Conservation (phyloP, 2,329 filamentous ascomycete species). For the Arthrinium puccinioides region DNA sequence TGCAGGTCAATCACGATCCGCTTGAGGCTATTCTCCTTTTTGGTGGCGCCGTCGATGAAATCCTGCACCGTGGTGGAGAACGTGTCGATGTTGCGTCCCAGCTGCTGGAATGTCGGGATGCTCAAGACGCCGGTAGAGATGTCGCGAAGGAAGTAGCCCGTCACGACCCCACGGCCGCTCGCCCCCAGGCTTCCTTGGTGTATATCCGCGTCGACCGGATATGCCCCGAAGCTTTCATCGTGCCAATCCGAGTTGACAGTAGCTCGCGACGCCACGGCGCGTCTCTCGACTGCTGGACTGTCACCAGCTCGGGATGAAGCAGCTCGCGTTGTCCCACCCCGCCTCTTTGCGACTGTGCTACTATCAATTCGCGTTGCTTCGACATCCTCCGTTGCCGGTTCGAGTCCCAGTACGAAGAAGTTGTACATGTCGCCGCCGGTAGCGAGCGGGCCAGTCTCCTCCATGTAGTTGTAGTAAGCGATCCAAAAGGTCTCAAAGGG, state of each 20-base stretch:
- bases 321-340: background rate
- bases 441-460: conserved; percentile 20
- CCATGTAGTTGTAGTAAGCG: conserved; percentile 8
- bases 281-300: no score
- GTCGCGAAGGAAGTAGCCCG: conserved; percentile 14
- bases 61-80: conserved; percentile 22
- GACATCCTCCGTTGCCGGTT: background rate
- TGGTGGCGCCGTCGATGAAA: conserved; percentile 13
- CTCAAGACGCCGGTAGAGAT: conserved; percentile 27
- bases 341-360: conserved; percentile 9
- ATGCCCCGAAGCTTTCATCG: conserved; percentile 6
- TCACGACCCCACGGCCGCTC: conserved; percentile 7
- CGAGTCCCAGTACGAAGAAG: conserved; percentile 28
- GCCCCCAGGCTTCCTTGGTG: conserved; percentile 7
- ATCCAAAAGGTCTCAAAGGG: conserved; percentile 7
- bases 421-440: conserved; percentile 36
- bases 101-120: conserved; percentile 28
- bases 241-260: no score
- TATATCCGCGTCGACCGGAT: conserved; percentile 9
- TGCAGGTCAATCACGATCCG: conserved; percentile 16
- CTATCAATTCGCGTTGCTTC: no score
- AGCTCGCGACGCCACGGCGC: no score
- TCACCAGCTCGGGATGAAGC: background rate
- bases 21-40: conserved; percentile 2
- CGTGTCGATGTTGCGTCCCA: conserved; percentile 15